Evolutionary conservation across 805 yeast genomes (phyloP), one percentile per base, ranked within the genome.

Genomic region (Saccharomycopsis fodiens): DNA sequence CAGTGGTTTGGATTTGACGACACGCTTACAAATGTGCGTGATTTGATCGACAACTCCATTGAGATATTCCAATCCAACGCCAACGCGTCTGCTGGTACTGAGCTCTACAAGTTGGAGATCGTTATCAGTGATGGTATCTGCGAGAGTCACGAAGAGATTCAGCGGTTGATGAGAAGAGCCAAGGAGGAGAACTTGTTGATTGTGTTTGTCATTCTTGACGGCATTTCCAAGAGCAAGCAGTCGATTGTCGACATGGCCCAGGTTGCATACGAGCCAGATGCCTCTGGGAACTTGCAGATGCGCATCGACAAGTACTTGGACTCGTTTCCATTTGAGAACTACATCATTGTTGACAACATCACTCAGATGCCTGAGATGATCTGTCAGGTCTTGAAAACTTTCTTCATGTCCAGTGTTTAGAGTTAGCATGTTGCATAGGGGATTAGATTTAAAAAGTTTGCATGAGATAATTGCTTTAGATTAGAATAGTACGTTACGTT

Each of bases 81-180:
- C 3, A 58, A 72, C 38, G 64, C 69, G n/a, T 61, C 72, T 42
- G 55, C 67, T 30, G 36, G 20, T 6, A 61, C 68, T 25, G 96
- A 86, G 51, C 71, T 86, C 59, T 93, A 97, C 96, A 96, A 87
- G 64, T 70, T 93, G 53, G 87, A 94, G 61, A 87, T 93, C 46
- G 83, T 93, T 49, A 73, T 93, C 27, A 87, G 96, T 1, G 99
- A 93, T 67, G 99, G 99, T 65, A 86, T 93, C 40, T 88, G 97
- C 60, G 99, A 93, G 63, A 94, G 89, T 61, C 98, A 93, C 61
- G 88, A 74, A 25, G 78, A 83, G 0, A 70, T 93, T 41, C 79
- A 84, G 53, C 72, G 91, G 52, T 71, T 93, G 55, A 97, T 91
- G 3, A 80, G 98, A 56, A 77, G 77, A 53, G 97, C 97, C 1